Evolutionary conservation across 805 yeast genomes (phyloP).

Genomic region (Deakozyma indianensis): DNA sequence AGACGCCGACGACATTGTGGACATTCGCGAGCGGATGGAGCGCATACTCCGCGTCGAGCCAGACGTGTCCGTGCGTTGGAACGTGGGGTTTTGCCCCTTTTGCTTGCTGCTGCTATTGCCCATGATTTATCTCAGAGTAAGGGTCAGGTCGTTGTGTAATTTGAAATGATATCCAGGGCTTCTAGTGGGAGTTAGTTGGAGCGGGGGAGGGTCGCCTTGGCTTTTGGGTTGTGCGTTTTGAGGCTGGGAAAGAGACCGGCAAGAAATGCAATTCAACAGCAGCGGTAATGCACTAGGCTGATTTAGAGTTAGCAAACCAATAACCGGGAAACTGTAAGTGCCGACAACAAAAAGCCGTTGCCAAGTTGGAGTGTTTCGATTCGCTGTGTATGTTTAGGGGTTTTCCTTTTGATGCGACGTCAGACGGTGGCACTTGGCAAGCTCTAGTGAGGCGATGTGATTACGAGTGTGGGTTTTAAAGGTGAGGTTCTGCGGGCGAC

Average conservation of each 20-base stretch:
- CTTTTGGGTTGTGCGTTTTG: neutral
- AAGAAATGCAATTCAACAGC: too few relatives aligned
- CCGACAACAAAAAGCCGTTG: too few relatives aligned
- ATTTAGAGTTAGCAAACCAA: too few relatives aligned
- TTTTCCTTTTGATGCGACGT: neutral
- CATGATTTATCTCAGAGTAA: conserved; percentile 12
- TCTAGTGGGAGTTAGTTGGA: too few relatives aligned
- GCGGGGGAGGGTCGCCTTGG: neutral
- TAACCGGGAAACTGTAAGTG: too few relatives aligned
- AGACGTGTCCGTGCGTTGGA: conserved; percentile 26
- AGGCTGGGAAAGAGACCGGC: neutral
- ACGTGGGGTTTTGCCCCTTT: conserved; percentile 21
- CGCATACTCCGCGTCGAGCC: conserved; percentile 22
- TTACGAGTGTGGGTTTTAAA: too few relatives aligned
- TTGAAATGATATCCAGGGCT: neutral
- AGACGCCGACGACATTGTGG: conserved; percentile 9
- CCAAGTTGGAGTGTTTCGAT: neutral
- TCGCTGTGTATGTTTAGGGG: neutral
- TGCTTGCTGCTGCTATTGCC: conserved; percentile 24
- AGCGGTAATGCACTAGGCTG: too few relatives aligned
- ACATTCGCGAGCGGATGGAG: conserved; percentile 19
- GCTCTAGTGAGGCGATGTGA: too few relatives aligned
- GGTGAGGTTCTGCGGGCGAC: too few relatives aligned
- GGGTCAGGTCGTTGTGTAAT: neutral
- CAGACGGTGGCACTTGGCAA: neutral